Evolutionary conservation across 345 rosid species (phyloP).

Genomic region (thale cress (Arabidopsis thaliana)): TAIR10.1 NC_003076.8:196001-196500

Average conservation of each 20-base stretch:
- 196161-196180: slow-evolving; percentile 91
- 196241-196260: neutral
- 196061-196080: neutral
- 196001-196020: slow-evolving; percentile 78
- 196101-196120: neutral
- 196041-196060: slow-evolving; percentile 85
- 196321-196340: neutral
- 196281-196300: neutral
- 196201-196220: neutral
- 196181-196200: slow-evolving; percentile 71
- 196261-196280: neutral
- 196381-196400: neutral
- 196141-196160: slow-evolving; percentile 48
- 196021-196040: slow-evolving; percentile 90
- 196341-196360: neutral
- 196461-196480: slow-evolving; percentile 96
- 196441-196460: slow-evolving; percentile 77
- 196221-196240: slow-evolving; percentile 2
- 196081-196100: neutral
- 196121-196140: neutral
- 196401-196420: neutral
- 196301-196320: neutral
- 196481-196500: slow-evolving; percentile 91
- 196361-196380: neutral
- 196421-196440: neutral